phyloP scores from a whole-genome alignment of 768 basidiomycete species.

The Rhodotorula paludigena region DNA sequence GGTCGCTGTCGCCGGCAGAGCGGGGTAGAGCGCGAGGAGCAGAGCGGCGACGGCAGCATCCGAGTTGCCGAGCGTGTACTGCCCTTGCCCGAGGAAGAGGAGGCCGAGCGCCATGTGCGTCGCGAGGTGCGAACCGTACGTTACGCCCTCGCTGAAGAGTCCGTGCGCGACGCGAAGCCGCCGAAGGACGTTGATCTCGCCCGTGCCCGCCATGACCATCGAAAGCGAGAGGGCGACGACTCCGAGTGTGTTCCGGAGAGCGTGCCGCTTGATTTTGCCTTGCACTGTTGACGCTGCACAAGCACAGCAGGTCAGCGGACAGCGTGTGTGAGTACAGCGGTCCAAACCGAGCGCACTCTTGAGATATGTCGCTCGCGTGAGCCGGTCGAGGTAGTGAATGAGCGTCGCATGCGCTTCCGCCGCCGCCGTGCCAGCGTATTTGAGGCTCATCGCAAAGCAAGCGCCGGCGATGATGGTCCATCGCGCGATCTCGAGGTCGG shows the following conservation, averaged over 20 bases:
- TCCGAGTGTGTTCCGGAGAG: constrained; percentile 80
- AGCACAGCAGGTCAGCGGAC: constrained; percentile 1
- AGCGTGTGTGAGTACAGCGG: not conserved
- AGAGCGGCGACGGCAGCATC: constrained; percentile 86
- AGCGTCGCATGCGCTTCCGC: constrained; percentile 81
- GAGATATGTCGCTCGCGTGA: constrained; percentile 64
- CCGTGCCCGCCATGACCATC: constrained; percentile 96
- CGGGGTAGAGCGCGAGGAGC: constrained; percentile 85
- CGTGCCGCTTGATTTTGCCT: constrained; percentile 77
- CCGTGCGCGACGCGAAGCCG: constrained; percentile 85
- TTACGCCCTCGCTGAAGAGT: constrained; percentile 58
- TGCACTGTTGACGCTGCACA: constrained; percentile 69
- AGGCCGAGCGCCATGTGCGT: constrained; percentile 85
- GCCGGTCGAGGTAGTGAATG: constrained; percentile 72
- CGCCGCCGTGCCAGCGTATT: constrained; percentile 87
- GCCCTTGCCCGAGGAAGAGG: constrained; percentile 86
- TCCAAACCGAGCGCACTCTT: constrained; percentile 52
- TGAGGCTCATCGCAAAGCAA: constrained; percentile 85
- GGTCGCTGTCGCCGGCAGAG: constrained; percentile 67
- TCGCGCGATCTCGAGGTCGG: constrained; percentile 68
- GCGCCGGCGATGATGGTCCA: constrained; percentile 85
- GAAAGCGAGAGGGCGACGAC: constrained; percentile 77
- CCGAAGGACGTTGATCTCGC: constrained; percentile 81
- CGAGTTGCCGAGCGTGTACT: constrained; percentile 85
- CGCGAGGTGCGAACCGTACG: constrained; percentile 81